These are phyloP conservation scores for Symbiodinium pilosum DNA, from an alignment of 73 alveolate genomes.

Conservation along the genomic window DNA sequence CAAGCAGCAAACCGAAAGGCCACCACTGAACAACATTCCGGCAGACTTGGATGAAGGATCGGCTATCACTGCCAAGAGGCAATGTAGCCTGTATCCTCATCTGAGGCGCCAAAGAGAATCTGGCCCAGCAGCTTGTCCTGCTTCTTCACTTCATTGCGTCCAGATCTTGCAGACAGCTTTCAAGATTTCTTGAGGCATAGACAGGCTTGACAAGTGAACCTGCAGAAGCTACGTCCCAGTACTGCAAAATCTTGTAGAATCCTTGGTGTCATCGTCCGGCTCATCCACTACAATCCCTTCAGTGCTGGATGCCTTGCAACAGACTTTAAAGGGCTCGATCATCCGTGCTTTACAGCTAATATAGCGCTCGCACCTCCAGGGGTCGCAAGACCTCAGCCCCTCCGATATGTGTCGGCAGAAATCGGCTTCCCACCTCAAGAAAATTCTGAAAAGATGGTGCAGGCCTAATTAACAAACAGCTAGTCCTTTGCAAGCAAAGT, in stretches of 20 bases:
- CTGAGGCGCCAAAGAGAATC: slow-evolving; percentile 37
- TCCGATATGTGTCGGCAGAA: slow-evolving; percentile 86
- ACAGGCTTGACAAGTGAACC: background rate
- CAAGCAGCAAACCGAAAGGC: too few species aligned
- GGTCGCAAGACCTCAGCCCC: slow-evolving; percentile 54
- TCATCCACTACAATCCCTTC: background rate
- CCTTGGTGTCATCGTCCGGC: background rate
- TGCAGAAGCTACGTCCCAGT: background rate
- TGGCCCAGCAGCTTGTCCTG: slow-evolving; percentile 75
- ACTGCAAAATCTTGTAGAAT: background rate
- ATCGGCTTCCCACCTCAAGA: slow-evolving; percentile 39
- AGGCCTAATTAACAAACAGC: too few species aligned
- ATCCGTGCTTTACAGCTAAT: too few species aligned
- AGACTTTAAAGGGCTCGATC: background rate
- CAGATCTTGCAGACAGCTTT: too few species aligned
- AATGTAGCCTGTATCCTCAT: background rate
- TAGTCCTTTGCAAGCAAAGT: too few species aligned
- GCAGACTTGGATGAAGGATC: too few species aligned
- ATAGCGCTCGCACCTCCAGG: background rate
- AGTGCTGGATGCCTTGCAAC: background rate
- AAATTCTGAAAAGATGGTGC: background rate
- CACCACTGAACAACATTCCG: too few species aligned
- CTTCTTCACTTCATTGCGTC: background rate
- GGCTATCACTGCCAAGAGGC: background rate
- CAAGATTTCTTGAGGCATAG: too few species aligned